These are phyloP conservation scores for Dorcoceras hygrometricum DNA, from an alignment of 257 asterid species.

Conservation along the genomic window DNA sequence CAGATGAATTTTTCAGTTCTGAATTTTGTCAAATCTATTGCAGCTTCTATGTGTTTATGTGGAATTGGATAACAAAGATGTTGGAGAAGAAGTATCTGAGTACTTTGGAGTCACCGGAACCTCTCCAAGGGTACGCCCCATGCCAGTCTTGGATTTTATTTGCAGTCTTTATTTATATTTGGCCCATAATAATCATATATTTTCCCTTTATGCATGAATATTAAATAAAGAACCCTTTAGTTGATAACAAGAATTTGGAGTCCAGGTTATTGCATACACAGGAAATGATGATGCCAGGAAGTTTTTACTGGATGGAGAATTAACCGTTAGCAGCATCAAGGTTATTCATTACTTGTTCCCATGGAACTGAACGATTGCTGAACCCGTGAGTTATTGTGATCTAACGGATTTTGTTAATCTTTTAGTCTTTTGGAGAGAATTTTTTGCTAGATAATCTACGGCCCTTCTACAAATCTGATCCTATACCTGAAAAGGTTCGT, in stretches of 20 bases:
- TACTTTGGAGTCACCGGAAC: slow-evolving; percentile 75
- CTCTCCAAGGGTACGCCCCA: slow-evolving; percentile 51
- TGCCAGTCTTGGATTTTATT: background rate
- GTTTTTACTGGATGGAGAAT: slow-evolving; percentile 71
- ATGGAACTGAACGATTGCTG: background rate
- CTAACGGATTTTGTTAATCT: slow-evolving; percentile 21
- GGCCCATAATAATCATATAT: background rate
- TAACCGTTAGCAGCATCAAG: slow-evolving; percentile 60
- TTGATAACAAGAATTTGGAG: background rate
- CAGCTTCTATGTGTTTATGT: slow-evolving; percentile 77
- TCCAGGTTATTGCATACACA: slow-evolving; percentile 65
- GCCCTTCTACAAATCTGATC: slow-evolving; percentile 90
- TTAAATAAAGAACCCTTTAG: no score
- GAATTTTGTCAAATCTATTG: slow-evolving; percentile 19
- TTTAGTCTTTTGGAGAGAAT: slow-evolving; percentile 75
- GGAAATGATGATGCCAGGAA: slow-evolving; percentile 91
- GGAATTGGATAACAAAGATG: slow-evolving; percentile 75
- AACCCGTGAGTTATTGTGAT: background rate
- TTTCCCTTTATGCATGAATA: background rate
- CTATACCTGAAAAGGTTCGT: slow-evolving; percentile 78
- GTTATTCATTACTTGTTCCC: slow-evolving; percentile 33
- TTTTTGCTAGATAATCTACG: slow-evolving; percentile 74
- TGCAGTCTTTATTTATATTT: background rate
- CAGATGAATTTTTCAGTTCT: background rate
- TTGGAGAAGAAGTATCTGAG: slow-evolving; percentile 74